Evolutionary conservation across 495 filamentous ascomycete species (phyloP).

Genomic region (Talaromyces nanjingensis): DNA sequence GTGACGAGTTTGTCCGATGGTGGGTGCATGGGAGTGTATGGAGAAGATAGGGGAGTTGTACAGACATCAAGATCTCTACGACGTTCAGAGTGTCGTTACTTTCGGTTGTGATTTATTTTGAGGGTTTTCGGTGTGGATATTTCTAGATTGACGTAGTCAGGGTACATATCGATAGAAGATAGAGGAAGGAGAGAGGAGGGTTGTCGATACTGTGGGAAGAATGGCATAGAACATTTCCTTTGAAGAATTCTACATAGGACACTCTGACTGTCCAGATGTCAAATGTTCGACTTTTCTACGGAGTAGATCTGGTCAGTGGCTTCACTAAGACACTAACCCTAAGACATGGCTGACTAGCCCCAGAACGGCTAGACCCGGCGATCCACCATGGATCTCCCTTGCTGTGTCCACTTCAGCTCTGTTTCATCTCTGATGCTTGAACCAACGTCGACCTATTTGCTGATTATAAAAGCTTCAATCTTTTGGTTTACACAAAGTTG

Average conservation of each 20-base stretch:
- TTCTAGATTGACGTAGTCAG: not conserved
- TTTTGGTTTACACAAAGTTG: too few species aligned
- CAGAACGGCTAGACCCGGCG: not conserved
- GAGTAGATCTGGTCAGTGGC: too few species aligned
- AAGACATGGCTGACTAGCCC: not conserved
- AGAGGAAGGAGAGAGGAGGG: too few species aligned
- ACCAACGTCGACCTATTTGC: not conserved
- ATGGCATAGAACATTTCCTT: not conserved
- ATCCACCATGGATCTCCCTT: too few species aligned
- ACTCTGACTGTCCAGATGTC: not conserved
- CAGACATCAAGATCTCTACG: not conserved
- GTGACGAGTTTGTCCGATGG: not conserved
- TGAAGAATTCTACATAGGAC: not conserved
- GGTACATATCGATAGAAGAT: not conserved
- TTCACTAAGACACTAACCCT: not conserved
- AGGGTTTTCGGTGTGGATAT: not conserved
- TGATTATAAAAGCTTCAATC: not conserved
- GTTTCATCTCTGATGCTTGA: not conserved
- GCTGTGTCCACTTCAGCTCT: constrained; percentile 1
- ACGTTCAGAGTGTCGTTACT: not conserved
- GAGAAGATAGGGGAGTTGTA: not conserved
- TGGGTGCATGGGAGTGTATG: not conserved
- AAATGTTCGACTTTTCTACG: not conserved
- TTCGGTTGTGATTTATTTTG: not conserved
- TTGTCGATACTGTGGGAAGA: not conserved